These are phyloP conservation scores for Pythium phragmitis DNA, from an alignment of 352 stramenopile species.

Conservation along the genomic window DNA sequence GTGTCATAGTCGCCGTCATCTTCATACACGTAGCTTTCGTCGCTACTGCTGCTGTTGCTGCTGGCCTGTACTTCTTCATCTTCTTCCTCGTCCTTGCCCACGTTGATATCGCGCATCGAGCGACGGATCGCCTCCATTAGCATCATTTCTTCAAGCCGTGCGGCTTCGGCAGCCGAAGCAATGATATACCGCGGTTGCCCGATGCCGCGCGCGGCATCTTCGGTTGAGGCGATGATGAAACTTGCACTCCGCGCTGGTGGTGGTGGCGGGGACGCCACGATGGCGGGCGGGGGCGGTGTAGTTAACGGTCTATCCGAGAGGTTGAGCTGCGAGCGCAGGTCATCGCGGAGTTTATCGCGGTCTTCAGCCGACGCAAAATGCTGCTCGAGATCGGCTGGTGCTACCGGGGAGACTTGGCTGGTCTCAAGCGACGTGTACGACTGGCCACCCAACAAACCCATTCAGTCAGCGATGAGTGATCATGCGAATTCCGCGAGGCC, in stretches of 20 bases:
- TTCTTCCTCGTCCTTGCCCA: conserved; percentile 35
- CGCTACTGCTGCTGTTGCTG: neutral
- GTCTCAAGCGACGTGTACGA: conserved; percentile 14
- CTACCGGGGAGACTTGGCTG: conserved; percentile 9
- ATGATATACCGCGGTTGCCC: conserved; percentile 28
- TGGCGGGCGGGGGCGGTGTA: conserved; percentile 30
- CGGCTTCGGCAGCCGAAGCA: conserved; percentile 50
- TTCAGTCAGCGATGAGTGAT: no score
- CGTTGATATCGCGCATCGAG: conserved; percentile 65
- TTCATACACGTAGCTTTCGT: neutral
- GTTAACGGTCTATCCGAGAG: conserved; percentile 53
- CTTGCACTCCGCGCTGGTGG: conserved; percentile 5
- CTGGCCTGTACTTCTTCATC: neutral
- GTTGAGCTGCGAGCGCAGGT: conserved; percentile 67
- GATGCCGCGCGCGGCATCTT: conserved; percentile 24
- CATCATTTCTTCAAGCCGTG: conserved; percentile 76
- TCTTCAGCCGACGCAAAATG: conserved; percentile 68
- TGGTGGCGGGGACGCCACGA: neutral
- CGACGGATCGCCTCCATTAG: conserved; percentile 80
- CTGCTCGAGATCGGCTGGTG: conserved; percentile 16
- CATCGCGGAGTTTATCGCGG: conserved; percentile 67
- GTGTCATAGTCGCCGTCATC: conserved; percentile 20
- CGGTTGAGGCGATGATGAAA: conserved; percentile 27
- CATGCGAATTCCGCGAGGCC: no score
- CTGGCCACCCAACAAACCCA: conserved; percentile 4